These are phyloP conservation scores for Papiliotrema fonsecae DNA, from an alignment of 1,284 basidiomycete genomes.

Conservation along the genomic window DNA sequence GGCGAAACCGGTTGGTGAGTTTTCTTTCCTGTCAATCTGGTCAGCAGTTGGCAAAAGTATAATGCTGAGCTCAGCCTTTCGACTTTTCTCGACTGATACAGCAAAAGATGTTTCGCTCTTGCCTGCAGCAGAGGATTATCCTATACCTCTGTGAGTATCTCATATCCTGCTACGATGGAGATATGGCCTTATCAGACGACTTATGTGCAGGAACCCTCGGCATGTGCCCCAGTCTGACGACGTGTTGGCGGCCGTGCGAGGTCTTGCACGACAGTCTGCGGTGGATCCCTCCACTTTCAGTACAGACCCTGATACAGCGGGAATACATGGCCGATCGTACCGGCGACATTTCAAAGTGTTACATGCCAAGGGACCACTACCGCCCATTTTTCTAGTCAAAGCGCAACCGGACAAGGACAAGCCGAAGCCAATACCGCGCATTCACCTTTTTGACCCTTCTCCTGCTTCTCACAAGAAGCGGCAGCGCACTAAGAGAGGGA, in stretches of 20 bases:
- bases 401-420: not conserved
- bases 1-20: slow-evolving; percentile 13
- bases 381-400: not conserved
- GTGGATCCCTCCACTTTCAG: not conserved
- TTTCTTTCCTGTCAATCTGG: not conserved
- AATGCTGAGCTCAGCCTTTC: slow-evolving; percentile 20
- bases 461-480: not conserved
- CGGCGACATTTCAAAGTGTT: not conserved
- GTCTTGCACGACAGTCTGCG: not conserved
- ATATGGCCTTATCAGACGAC: too few relatives aligned
- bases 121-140: slow-evolving; percentile 17
- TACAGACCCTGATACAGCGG: not conserved
- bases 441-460: not conserved
- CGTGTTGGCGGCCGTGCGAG: not conserved
- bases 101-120: slow-evolving; percentile 17
- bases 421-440: not conserved
- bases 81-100: slow-evolving; percentile 29
- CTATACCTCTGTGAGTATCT: slow-evolving; percentile 15
- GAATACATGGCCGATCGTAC: not conserved
- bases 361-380: not conserved
- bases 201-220: slow-evolving; percentile 10
- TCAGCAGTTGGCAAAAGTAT: not conserved
- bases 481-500: not conserved
- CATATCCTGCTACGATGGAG: not conserved
- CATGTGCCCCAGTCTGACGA: not conserved